Base-by-base conservation (phyloP, 176 grass and related monocot genomes). In the Bothriochloa decipiens region DNA sequence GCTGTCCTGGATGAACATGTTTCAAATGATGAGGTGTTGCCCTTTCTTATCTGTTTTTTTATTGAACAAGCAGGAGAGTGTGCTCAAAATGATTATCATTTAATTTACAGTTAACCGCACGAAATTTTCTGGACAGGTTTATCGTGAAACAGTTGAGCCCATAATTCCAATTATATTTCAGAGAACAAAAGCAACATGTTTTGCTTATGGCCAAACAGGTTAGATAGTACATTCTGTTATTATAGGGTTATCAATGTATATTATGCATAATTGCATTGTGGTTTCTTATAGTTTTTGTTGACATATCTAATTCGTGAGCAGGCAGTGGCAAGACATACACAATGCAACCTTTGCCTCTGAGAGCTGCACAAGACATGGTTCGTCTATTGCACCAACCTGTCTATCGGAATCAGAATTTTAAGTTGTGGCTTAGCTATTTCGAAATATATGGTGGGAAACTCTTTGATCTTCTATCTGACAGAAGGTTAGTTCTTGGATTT, bases 141-240 rank as follows among this genome's bases (percentile, higher is more conserved):
- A 99, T 72, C 87, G 82, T 10, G 96, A 90, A 76, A 99, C 96
- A 13, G 96, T 99, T n/a, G 93, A 99, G 76, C 96, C 93, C 15
- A 94, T 99, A 83, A 96, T 99, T 80, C 96, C 96, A 29, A 99
- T 86, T 77, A 96, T 99, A 77, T 99, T 99, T 91, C 81, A 96
- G 88, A 92, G 90, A 86, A 98, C 96, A 25, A 98, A 98, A 95
- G 96, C 96, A 69, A 95, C 96, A 74, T 98, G 96, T 41, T 95
- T 98, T 92, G 96, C 96, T 36, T 98, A 98, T 88, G 96, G 96
- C 6, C 96, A 98, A 95, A 98, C 96, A 98, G 96, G 95, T 95
- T 84, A 65, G 80, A 16, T 46, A 82, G 13, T 39, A 45, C 41
- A 89, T 18, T 23, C 68, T 72, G 27, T 81, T 82, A 57, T 49